phyloP scores from a whole-genome alignment of 2,329 filamentous ascomycete genomes.

The Scopulariopsis brevicaulis region DNA sequence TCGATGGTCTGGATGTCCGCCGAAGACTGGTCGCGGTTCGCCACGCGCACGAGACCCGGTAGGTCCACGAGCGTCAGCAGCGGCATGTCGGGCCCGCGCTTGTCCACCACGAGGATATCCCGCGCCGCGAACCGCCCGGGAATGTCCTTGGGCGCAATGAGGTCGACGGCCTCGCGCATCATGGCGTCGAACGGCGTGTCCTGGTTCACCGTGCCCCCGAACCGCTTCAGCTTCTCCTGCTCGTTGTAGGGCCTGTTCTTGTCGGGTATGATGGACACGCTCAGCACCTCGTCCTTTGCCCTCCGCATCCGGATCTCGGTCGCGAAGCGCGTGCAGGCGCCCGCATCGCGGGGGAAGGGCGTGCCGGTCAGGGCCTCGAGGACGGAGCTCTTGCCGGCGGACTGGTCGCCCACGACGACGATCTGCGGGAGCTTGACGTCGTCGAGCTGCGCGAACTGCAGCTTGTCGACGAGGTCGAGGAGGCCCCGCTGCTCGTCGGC shows the following conservation, averaged over 20 bases:
- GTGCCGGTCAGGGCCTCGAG: constrained; percentile 53
- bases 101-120: constrained; percentile 46
- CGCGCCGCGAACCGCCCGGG: constrained; percentile 37
- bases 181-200: constrained; percentile 35
- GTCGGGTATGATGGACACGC: constrained; percentile 44
- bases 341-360: constrained; percentile 47
- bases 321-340: constrained; percentile 49
- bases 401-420: constrained; percentile 54
- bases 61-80: constrained; percentile 51
- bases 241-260: constrained; percentile 32
- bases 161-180: constrained; percentile 36
- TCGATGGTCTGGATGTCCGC: constrained; percentile 41
- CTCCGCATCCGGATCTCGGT: constrained; percentile 46
- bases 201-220: constrained; percentile 31
- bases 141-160: constrained; percentile 37
- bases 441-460: constrained; percentile 40
- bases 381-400: constrained; percentile 52
- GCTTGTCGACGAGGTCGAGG: constrained; percentile 43
- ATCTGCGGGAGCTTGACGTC: constrained; percentile 47
- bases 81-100: constrained; percentile 45
- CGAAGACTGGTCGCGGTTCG: constrained; percentile 39
- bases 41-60: constrained; percentile 44
- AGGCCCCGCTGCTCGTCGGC: constrained; percentile 43
- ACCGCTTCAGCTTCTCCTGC: constrained; percentile 32
- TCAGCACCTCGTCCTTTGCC: constrained; percentile 29